Percentiles rank a stretch among this genome's conserved stretches.
Evolutionary conservation across 2,329 filamentous ascomycete genomes (phyloP).

Genomic region (Penicillium sp.): DNA sequence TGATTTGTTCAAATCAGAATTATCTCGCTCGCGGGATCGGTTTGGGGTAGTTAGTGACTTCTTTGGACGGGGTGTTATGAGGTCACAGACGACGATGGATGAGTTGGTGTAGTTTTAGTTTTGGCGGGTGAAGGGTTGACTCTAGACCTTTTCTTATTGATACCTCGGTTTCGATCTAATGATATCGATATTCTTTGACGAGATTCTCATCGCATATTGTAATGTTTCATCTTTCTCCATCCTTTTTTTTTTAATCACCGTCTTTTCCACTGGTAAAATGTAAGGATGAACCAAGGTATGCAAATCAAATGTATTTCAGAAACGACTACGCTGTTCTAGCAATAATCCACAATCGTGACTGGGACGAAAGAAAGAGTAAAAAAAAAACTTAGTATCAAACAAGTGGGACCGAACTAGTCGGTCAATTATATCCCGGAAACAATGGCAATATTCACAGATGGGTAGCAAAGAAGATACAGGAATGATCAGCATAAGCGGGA

Average conservation of each 20-base stretch:
- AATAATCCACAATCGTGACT: slow-evolving; percentile 4
- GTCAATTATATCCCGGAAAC: slow-evolving; percentile 10
- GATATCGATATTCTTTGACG: slow-evolving; percentile 12
- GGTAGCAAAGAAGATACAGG: slow-evolving; percentile 9
- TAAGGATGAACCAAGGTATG: no score
- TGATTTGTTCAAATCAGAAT: slow-evolving; percentile 82
- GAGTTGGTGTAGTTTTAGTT: slow-evolving; percentile 11
- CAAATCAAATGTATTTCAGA: not conserved
- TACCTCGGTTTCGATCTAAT: slow-evolving; percentile 8
- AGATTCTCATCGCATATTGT: not conserved
- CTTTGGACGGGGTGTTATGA: slow-evolving; percentile 93
- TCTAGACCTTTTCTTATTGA: not conserved
- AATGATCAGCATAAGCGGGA: slow-evolving; percentile 2
- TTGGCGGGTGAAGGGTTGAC: not conserved
- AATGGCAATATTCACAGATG: slow-evolving; percentile 17
- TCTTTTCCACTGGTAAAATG: no score
- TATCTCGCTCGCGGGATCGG: slow-evolving; percentile 76
- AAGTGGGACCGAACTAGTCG: not conserved
- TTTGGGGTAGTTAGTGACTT: slow-evolving; percentile 94
- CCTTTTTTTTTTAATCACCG: no score
- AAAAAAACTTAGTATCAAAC: slow-evolving; percentile 1
- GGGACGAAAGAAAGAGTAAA: no score
- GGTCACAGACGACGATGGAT: slow-evolving; percentile 41
- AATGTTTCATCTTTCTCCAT: not conserved
- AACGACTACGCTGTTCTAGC: slow-evolving; percentile 2